Base-by-base conservation (phyloP, 2,329 filamentous ascomycete genomes). In the Ilyonectria mors-panacis region DNA sequence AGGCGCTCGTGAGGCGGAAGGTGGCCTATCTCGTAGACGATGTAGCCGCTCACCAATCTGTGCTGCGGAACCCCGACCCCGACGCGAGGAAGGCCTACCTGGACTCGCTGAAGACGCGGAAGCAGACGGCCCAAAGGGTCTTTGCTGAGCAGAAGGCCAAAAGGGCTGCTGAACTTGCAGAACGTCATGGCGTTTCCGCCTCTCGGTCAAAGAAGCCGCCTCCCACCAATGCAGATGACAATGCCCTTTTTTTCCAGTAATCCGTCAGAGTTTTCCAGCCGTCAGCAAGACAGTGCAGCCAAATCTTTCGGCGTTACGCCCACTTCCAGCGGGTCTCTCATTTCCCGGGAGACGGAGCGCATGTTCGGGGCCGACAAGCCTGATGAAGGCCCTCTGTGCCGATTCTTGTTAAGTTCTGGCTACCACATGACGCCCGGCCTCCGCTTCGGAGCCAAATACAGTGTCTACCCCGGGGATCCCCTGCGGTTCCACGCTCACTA, bases 401-500 rank as follows among this genome's bases (percentile, higher is more conserved):
- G 89, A 39, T 91, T 96, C 78, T 85, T 99, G 28, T 93, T 98
- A 77, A 85, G 87, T 8, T 85, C 88, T 19, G 93, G 92, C 56
- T 98, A 95, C 82, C 98, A 92, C 82, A 90, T 96, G 77, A 95
- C 94, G 61, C 96, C 96, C 1, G 96, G 96, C 9, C 86, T 99
- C 59, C 93, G 96, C 28, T 99, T 99, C 76, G 96, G 96, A 28
- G 97, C 95, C 75, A 91, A 96, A 76, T 98, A 97, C 81, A 94
- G 94, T 73, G 94, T 97, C 6, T 99, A 99, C 76, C 96, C 96
- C 0, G 96, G 96, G 51, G 96, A 99, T 78, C 94, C 96, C 1
- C 85, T 99, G 58, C 91, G 96, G 12, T 99, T 97, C 79, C 96
- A 99, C 81, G 96, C 94, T 51, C 96, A 99, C 80, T 98, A 97